phyloP scores from a whole-genome alignment of 192 early-diverging fungal genomes.

The Backusella tuberculispora region DNA sequence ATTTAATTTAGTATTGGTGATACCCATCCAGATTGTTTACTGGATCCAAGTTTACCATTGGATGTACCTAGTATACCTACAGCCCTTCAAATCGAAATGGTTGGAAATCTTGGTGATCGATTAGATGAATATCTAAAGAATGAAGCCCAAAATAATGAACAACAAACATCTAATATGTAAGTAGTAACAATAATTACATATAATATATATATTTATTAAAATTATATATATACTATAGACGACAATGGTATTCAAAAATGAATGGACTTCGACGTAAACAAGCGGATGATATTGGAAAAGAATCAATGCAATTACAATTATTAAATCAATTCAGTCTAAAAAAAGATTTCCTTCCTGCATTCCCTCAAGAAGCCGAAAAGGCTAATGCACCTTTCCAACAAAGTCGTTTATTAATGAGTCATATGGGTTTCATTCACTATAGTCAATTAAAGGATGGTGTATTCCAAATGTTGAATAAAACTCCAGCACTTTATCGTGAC shows the following conservation, averaged over 20 bases:
- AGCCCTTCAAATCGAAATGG: constrained; percentile 24
- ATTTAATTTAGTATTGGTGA: constrained; percentile 51
- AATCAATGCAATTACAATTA: constrained; percentile 22
- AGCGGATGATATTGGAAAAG: neutral
- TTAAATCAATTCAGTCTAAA: constrained; percentile 49
- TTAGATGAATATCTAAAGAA: constrained; percentile 52
- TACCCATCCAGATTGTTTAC: constrained; percentile 63
- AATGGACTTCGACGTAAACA: constrained; percentile 22
- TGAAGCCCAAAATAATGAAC: constrained; percentile 39
- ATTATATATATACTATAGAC: constrained; percentile 1
- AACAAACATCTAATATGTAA: constrained; percentile 34
- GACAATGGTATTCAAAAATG: constrained; percentile 32
- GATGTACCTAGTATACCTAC: constrained; percentile 35
- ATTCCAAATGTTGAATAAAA: constrained; percentile 70
- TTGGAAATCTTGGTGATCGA: constrained; percentile 42
- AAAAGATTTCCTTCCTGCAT: constrained; percentile 55
- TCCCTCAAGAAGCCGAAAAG: constrained; percentile 54
- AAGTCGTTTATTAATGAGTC: constrained; percentile 73
- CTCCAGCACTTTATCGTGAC: constrained; percentile 68
- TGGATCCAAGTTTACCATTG: constrained; percentile 48
- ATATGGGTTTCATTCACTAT: constrained; percentile 75
- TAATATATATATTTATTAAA: too few relatives aligned
- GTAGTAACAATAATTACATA: neutral
- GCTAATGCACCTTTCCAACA: constrained; percentile 60
- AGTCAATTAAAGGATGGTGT: constrained; percentile 72